phyloP scores from a whole-genome alignment of 2,329 filamentous ascomycete genomes.

The Sphaerulina vaccinii region DNA sequence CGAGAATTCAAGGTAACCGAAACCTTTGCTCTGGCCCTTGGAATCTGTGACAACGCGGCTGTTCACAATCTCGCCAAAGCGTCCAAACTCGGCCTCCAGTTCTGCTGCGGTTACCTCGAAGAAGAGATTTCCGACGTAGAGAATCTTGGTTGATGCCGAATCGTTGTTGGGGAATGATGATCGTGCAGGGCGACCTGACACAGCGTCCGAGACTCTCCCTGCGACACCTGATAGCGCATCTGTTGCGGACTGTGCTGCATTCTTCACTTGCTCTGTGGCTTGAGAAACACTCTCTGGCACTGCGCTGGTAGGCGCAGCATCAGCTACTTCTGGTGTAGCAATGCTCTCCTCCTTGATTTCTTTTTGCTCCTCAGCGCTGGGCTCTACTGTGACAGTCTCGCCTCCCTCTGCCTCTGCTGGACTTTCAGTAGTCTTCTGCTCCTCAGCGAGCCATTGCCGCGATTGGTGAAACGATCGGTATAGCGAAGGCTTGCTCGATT shows the following conservation, averaged over 20 bases:
- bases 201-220: conserved; percentile 14
- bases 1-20: conserved; percentile 65
- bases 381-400: conserved; percentile 38
- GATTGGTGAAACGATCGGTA: conserved; percentile 42
- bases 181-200: neutral
- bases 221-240: conserved; percentile 17
- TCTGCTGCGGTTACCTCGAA: conserved; percentile 65
- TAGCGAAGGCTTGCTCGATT: conserved; percentile 39
- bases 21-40: conserved; percentile 68
- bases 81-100: conserved; percentile 58
- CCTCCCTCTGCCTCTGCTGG: conserved; percentile 35
- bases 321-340: conserved; percentile 29
- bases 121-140: conserved; percentile 69
- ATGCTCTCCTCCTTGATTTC: conserved; percentile 31
- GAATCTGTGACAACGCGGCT: conserved; percentile 60
- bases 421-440: conserved; percentile 29
- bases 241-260: conserved; percentile 19
- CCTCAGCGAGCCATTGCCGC: conserved; percentile 41
- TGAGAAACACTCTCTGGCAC: conserved; percentile 15
- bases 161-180: neutral
- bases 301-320: conserved; percentile 22
- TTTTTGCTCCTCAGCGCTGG: conserved; percentile 32
- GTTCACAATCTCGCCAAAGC: conserved; percentile 56
- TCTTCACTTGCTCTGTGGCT: conserved; percentile 25
- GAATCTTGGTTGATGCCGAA: conserved; percentile 40